Base-by-base conservation (phyloP, 768 basidiomycete species). In the Lyophyllum shimeji region DNA sequence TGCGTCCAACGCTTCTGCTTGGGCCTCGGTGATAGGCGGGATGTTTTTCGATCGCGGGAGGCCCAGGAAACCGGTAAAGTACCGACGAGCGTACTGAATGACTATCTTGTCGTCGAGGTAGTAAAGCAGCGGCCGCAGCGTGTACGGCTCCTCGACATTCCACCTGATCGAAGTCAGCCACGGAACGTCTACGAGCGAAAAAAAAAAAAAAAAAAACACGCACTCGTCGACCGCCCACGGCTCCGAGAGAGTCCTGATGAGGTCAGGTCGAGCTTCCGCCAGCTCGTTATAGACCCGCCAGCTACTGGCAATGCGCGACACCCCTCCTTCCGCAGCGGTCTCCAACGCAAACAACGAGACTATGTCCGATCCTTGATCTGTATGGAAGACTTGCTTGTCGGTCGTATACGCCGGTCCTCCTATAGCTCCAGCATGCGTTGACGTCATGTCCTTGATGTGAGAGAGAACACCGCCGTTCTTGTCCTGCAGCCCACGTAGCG, bases 11-110 rank as follows among this genome's bases (percentile, higher is more conserved):
- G 78, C 78, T 59, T 80, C 78, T 1, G 78, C 78, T 53, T 80
- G 78, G 7, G 76, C 77, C 52, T 80, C 78, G 1, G 75, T 73
- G 53, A 80, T 77, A 0, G 76, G 76, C n/a, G 78, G 78, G 48
- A 80, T 78, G 51, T 70, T 27, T 57, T 58, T 55, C 69, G 76
- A 45, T 53, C 58, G 15, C 63, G 68, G 59, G 65, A 80, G 46
- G 13, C 59, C 62, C 13, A 60, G 55, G 45, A 60, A 63, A 13
- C 78, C 77, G 0, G 76, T 78, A 57, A 79, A 76, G 46, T 71
- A 72, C 7, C 77, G 71, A 4, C 78, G 73, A 17, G 77, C 74
- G 52, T 80, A 79, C 59, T 80, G 78, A 46, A 79, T 72, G 51
- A 80, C 73, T 43, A 76, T 63, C 46, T 70, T 74, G 1, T 64